phyloP scores from a whole-genome alignment of 1,284 basidiomycete genomes.

The Trichosporon coremiiforme region DNA sequence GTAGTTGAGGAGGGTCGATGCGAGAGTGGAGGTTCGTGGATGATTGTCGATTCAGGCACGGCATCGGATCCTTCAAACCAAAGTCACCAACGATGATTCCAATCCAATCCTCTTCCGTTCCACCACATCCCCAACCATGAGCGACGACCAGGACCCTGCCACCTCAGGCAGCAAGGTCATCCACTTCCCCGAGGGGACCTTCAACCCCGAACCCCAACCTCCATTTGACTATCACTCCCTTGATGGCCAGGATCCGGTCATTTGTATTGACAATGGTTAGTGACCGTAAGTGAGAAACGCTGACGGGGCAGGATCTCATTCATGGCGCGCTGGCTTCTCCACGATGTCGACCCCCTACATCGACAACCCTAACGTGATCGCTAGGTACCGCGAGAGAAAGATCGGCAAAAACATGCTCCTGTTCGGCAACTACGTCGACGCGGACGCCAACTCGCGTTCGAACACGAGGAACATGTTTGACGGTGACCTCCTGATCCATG shows the following conservation, averaged over 20 bases:
- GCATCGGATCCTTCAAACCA: slow-evolving; percentile 17
- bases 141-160: slow-evolving; percentile 1
- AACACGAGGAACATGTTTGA: slow-evolving; percentile 83
- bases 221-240: slow-evolving; percentile 45
- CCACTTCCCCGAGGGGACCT: slow-evolving; percentile 40
- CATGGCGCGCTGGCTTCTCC: slow-evolving; percentile 84
- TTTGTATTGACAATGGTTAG: slow-evolving; percentile 86
- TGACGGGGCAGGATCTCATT: slow-evolving; percentile 64
- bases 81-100: not conserved
- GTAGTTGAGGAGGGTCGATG: not conserved
- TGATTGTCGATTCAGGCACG: not conserved
- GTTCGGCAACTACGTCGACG: slow-evolving; percentile 80
- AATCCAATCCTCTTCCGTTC: not conserved
- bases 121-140: slow-evolving; percentile 11
- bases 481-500: slow-evolving; percentile 83
- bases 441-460: slow-evolving; percentile 76
- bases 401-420: slow-evolving; percentile 75
- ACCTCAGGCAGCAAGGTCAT: slow-evolving; percentile 34
- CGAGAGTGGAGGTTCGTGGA: not conserved
- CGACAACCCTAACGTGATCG: slow-evolving; percentile 70
- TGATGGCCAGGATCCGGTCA: slow-evolving; percentile 45
- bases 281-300: not conserved
- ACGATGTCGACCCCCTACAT: slow-evolving; percentile 59
- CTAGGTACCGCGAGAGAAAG: slow-evolving; percentile 85
- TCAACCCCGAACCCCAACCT: slow-evolving; percentile 36